phyloP scores from a whole-genome alignment of 768 basidiomycete species.

The Gymnopilus dilepis region DNA sequence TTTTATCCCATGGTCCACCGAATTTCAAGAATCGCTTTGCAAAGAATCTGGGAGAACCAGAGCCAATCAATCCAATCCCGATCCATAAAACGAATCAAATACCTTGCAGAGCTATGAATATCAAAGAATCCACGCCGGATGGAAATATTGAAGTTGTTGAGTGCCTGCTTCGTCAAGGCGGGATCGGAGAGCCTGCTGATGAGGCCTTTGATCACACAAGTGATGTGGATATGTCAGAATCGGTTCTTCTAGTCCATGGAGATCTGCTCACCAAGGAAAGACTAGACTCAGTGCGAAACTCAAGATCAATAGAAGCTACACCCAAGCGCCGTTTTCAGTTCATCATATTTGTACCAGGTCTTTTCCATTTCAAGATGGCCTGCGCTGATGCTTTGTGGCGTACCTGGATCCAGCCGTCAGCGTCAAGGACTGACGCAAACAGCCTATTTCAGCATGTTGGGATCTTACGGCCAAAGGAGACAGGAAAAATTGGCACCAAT shows the following conservation, averaged over 20 bases:
- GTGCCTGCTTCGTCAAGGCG: slow-evolving; percentile 24
- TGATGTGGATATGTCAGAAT: background rate
- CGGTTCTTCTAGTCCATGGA: slow-evolving; percentile 30
- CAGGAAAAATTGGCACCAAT: slow-evolving; percentile 34
- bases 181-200: slow-evolving; percentile 27
- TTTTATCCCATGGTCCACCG: slow-evolving; percentile 30
- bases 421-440: slow-evolving; percentile 20
- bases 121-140: slow-evolving; percentile 21
- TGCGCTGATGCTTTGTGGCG: slow-evolving; percentile 37
- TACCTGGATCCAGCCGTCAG: slow-evolving; percentile 26
- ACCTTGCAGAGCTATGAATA: slow-evolving; percentile 26
- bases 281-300: slow-evolving; percentile 26
- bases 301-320: slow-evolving; percentile 31
- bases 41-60: slow-evolving; percentile 24
- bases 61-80: slow-evolving; percentile 32
- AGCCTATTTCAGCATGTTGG: slow-evolving; percentile 30
- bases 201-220: slow-evolving; percentile 14
- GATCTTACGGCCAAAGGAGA: slow-evolving; percentile 35
- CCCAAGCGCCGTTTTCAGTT: slow-evolving; percentile 35
- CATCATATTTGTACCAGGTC: slow-evolving; percentile 37
- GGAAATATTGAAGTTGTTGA: slow-evolving; percentile 27
- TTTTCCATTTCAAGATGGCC: slow-evolving; percentile 42
- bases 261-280: slow-evolving; percentile 35
- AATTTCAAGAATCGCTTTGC: slow-evolving; percentile 28
- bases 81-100: slow-evolving; percentile 24